phyloP scores from a whole-genome alignment of 108 stramenopile genomes.

The Skeletonema marinoi region DNA sequence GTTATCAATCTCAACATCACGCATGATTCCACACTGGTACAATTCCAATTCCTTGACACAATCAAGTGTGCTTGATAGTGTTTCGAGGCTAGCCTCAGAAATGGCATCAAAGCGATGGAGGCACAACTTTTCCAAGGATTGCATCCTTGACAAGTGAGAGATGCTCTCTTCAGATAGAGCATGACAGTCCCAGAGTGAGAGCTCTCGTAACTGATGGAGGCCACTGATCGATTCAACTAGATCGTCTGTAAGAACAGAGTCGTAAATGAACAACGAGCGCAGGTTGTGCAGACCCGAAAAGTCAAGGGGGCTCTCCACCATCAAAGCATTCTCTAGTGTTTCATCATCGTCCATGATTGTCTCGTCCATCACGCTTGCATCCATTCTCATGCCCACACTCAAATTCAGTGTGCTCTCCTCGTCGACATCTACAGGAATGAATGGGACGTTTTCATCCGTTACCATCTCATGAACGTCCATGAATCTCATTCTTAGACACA shows the following conservation, averaged over 20 bases:
- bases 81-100: not conserved
- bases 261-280: not conserved
- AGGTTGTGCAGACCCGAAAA: not conserved
- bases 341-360: not conserved
- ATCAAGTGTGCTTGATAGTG: not conserved
- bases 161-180: not conserved
- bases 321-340: not conserved
- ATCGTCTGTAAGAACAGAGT: not conserved
- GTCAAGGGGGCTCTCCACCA: not conserved
- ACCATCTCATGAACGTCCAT: not conserved
- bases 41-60: not conserved
- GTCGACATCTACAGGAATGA: not conserved
- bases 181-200: not conserved
- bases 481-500: not conserved
- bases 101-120: not conserved
- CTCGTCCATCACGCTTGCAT: not conserved
- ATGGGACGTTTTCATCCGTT: not conserved
- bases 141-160: not conserved
- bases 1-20: not conserved
- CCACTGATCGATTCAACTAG: not conserved
- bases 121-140: not conserved
- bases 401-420: not conserved
- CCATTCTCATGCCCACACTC: not conserved
- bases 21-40: not conserved
- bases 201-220: not conserved